A percentile compares a stretch with the other conserved stretches of the same genome.
phyloP scores from a whole-genome alignment of 2,329 filamentous ascomycete genomes.

The Calycina herbarum region DNA sequence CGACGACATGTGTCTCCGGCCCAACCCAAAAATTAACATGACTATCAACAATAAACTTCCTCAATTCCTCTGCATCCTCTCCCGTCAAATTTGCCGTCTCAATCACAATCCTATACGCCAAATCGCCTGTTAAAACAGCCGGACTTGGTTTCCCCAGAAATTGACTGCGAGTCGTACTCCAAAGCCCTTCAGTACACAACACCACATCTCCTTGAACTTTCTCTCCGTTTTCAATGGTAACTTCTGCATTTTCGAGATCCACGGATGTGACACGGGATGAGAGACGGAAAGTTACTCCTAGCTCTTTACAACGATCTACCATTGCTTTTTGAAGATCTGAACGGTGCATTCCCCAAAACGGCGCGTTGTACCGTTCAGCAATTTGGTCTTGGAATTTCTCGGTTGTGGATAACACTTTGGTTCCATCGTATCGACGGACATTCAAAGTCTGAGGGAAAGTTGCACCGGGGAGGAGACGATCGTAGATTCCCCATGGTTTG shows the following conservation, averaged over 20 bases:
- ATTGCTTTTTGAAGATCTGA: slow-evolving; percentile 50
- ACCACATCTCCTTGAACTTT: slow-evolving; percentile 54
- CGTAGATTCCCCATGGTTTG: slow-evolving; percentile 33
- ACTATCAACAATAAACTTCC: slow-evolving; percentile 52
- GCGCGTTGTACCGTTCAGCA: slow-evolving; percentile 23
- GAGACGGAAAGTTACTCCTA: slow-evolving; percentile 43
- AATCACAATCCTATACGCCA: slow-evolving; percentile 64
- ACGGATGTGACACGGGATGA: slow-evolving; percentile 38
- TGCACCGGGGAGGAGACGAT: slow-evolving; percentile 31
- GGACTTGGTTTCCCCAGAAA: slow-evolving; percentile 48
- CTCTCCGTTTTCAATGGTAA: slow-evolving; percentile 30
- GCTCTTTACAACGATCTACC: slow-evolving; percentile 40
- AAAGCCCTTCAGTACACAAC: slow-evolving; percentile 64
- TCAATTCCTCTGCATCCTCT: slow-evolving; percentile 45
- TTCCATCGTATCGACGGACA: slow-evolving; percentile 54
- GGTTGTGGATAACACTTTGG: slow-evolving; percentile 33
- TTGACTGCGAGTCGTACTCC: slow-evolving; percentile 55
- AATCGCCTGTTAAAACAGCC: slow-evolving; percentile 60
- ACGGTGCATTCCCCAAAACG: slow-evolving; percentile 49
- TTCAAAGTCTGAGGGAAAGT: slow-evolving; percentile 47
- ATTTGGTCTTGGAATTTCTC: slow-evolving; percentile 32
- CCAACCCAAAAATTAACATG: slow-evolving; percentile 64
- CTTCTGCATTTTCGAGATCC: slow-evolving; percentile 26
- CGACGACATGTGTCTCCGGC: slow-evolving; percentile 59
- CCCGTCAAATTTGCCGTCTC: slow-evolving; percentile 52